Base-by-base conservation (phyloP, 441 rosid species). In the Mallotus japonicus region DNA sequence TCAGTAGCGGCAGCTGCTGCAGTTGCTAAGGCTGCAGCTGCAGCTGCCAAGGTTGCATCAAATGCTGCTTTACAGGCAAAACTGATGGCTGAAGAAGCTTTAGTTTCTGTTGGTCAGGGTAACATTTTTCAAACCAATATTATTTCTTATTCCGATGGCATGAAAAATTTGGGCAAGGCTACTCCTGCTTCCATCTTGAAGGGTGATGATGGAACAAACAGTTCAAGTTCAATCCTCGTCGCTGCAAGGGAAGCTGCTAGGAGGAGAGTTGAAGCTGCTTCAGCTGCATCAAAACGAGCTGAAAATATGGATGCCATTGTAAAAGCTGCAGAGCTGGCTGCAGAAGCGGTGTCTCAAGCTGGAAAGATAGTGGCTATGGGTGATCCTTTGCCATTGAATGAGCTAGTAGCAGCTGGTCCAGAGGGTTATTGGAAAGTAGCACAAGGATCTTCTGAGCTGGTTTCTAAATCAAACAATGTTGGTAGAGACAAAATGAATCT, bases 11-110 rank as follows among this genome's bases (percentile, higher is more conserved):
- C 97, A 20, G 97, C 99, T 5, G 92, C 93, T 76, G 90, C 99
- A 64, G 97, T 93, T 85, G 99, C 98, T 54, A 93, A 87, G 82
- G 98, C 98, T 16, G 99, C 99, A 42, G 96, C 99, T 66, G 97
- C 97, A 15, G 97, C 97, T 61, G 97, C 98, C 69, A 90, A 84
- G 80, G 92, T 96, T 58, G 98, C 99, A 69, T 86, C 96, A 44
- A 87, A 82, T 87, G 97, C 99, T 75, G 98, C 99, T 59, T 77
- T 96, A 76, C 98, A 93, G 84, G 97, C 97, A 42, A 92, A 90
- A 85, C 70, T 89, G 69, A 88, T 96, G 97, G 98, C 97, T 71
- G 97, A 93, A 76, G 98, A 90, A 86, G 93, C 91, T 74, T 77
- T 84, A 37, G 70, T 71, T 80, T 80, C 85, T 68, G 77, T 77